phyloP scores from a whole-genome alignment of 345 rosid genomes.

The Eucalyptus erythrocorys region DNA sequence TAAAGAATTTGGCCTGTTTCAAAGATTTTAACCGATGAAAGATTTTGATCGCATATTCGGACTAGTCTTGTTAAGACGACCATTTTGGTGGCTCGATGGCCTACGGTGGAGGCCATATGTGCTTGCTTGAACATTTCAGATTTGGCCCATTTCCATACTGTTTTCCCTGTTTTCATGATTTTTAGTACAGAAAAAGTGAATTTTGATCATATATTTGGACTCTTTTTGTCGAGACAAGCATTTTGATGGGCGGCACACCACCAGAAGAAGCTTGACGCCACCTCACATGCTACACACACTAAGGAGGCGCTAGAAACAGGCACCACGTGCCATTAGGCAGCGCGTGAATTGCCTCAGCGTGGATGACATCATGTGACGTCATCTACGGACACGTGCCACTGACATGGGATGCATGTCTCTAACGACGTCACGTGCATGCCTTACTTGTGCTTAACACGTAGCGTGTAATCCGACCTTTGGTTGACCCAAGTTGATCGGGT shows the following conservation, averaged over 20 bases:
- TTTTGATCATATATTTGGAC: no score
- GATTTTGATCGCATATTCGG: no score
- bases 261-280: rapidly evolving
- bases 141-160: rapidly evolving
- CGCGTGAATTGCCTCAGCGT: rapidly evolving
- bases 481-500: rapidly evolving
- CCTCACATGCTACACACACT: rapidly evolving
- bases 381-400: rapidly evolving
- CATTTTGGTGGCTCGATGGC: no score
- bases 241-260: rapidly evolving
- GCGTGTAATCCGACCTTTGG: rapidly evolving
- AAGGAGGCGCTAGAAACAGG: rapidly evolving
- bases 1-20: no score
- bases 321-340: rapidly evolving
- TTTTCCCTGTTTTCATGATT: rapidly evolving
- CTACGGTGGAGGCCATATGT: rapidly evolving
- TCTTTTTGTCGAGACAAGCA: no score
- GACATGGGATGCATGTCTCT: rapidly evolving
- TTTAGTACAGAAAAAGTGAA: no score
- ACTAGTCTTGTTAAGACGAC: no score
- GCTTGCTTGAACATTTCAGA: rapidly evolving
- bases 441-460: no score
- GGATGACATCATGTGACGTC: no score
- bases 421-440: no score
- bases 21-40: no score